A percentile compares a stretch with the other conserved stretches of the same genome.
phyloP scores from a whole-genome alignment of 352 stramenopile genomes.

The Phytophthora sp. region DNA sequence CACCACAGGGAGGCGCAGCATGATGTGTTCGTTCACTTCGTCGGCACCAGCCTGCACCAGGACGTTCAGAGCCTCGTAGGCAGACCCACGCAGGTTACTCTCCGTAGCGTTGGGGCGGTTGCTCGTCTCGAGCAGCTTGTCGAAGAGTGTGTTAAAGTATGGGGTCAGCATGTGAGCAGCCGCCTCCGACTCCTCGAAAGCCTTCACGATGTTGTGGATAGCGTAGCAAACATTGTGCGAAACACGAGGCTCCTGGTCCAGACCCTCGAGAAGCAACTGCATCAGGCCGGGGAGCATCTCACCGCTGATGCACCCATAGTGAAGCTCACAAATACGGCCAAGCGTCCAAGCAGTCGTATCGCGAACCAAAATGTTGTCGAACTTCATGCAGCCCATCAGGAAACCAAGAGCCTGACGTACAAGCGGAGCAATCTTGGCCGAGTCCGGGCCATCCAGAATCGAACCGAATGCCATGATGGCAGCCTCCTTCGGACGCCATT shows the following conservation, averaged over 20 bases:
- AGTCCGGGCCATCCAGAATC: slow-evolving; percentile 93
- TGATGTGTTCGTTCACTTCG: slow-evolving; percentile 81
- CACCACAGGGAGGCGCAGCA: slow-evolving; percentile 76
- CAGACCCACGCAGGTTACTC: slow-evolving; percentile 90
- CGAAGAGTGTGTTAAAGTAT: slow-evolving; percentile 92
- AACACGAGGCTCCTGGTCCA: slow-evolving; percentile 90
- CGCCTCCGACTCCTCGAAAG: slow-evolving; percentile 85
- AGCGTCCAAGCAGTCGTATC: slow-evolving; percentile 98
- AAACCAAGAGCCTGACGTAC: slow-evolving; percentile 95
- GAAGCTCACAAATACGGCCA: slow-evolving; percentile 95
- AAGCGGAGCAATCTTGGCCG: slow-evolving; percentile 90
- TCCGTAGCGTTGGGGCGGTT: slow-evolving; percentile 90
- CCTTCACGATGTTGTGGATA: slow-evolving; percentile 97
- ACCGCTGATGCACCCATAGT: slow-evolving; percentile 90
- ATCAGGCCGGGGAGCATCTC: slow-evolving; percentile 92
- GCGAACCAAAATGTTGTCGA: slow-evolving; percentile 92
- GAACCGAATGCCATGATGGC: slow-evolving; percentile 97
- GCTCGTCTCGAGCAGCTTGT: slow-evolving; percentile 93
- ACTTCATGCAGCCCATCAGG: slow-evolving; percentile 93
- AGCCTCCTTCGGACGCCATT: slow-evolving; percentile 96
- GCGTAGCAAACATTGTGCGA: slow-evolving; percentile 96
- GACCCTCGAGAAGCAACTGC: slow-evolving; percentile 83
- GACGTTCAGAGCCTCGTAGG: slow-evolving; percentile 95
- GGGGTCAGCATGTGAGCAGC: slow-evolving; percentile 89
- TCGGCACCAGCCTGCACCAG: slow-evolving; percentile 90